phyloP scores from a whole-genome alignment of 179 eudicot genomes.

The Amaranthus tricolor region DNA sequence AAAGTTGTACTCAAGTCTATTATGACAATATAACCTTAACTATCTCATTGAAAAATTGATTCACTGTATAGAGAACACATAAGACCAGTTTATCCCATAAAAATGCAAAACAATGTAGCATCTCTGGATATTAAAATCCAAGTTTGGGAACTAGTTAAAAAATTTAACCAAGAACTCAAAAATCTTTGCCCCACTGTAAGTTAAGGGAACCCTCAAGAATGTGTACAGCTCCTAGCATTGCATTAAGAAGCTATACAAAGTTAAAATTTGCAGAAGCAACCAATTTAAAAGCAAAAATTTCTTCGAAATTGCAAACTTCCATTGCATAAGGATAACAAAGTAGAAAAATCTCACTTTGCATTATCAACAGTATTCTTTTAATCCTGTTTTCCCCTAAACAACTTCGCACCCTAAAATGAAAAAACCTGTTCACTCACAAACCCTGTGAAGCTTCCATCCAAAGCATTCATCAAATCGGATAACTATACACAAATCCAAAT shows the following conservation, averaged over 20 bases:
- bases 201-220: neutral
- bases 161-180: neutral
- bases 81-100: neutral
- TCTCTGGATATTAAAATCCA: neutral
- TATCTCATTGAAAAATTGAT: neutral
- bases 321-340: no score
- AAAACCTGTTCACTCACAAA: neutral
- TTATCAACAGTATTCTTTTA: neutral
- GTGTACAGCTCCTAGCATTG: neutral
- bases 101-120: neutral
- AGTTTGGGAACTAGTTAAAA: neutral
- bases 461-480: neutral
- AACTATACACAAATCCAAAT: slow-evolving; percentile 10
- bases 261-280: neutral
- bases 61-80: neutral
- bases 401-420: neutral
- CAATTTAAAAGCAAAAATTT: neutral
- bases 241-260: neutral
- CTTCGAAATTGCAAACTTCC: no score
- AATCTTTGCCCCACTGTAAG: neutral
- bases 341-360: neutral
- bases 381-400: neutral
- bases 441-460: no score
- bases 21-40: neutral
- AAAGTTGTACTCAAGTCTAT: neutral